Evolutionary conservation across 371 early-diverging fungal genomes (phyloP).

Genomic region (Capniomyces stellatus): DNA sequence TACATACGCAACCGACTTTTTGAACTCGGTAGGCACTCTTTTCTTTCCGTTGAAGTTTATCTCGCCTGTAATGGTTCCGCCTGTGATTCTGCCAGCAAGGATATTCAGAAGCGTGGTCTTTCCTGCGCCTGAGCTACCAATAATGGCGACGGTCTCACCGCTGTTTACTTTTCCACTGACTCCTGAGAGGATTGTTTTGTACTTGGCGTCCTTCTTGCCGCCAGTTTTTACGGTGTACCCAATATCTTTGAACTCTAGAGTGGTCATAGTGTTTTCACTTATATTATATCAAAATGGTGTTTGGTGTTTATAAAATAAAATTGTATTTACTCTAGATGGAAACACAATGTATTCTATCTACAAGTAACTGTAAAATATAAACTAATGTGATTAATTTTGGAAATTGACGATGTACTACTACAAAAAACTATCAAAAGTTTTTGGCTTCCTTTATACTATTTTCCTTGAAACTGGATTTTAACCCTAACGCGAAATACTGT

Average conservation of each 20-base stretch:
- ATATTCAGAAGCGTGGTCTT: constrained; percentile 53
- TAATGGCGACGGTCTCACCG: constrained; percentile 19
- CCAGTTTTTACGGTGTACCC: not conserved
- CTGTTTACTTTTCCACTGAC: constrained; percentile 18
- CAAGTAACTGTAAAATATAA: too few relatives aligned
- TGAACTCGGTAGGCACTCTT: constrained; percentile 29
- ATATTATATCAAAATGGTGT: too few relatives aligned
- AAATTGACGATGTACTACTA: too few relatives aligned
- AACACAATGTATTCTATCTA: too few relatives aligned
- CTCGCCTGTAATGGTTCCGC: constrained; percentile 37
- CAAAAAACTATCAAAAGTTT: too few relatives aligned
- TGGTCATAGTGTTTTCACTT: not conserved
- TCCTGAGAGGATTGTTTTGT: constrained; percentile 12
- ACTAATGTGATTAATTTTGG: too few relatives aligned
- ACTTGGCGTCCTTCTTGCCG: not conserved
- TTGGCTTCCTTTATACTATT: too few relatives aligned
- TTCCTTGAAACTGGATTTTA: too few relatives aligned
- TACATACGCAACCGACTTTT: constrained; percentile 54
- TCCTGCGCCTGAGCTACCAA: constrained; percentile 40
- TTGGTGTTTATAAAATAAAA: too few relatives aligned
- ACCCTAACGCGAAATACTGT: too few relatives aligned
- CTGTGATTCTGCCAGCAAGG: constrained; percentile 42
- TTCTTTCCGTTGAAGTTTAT: constrained; percentile 43
- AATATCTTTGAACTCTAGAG: not conserved
- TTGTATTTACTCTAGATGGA: too few relatives aligned